Percentiles rank a stretch among this genome's conserved stretches.
phyloP scores from a whole-genome alignment of 257 asterid species.

The Solanum dulcamara region DNA sequence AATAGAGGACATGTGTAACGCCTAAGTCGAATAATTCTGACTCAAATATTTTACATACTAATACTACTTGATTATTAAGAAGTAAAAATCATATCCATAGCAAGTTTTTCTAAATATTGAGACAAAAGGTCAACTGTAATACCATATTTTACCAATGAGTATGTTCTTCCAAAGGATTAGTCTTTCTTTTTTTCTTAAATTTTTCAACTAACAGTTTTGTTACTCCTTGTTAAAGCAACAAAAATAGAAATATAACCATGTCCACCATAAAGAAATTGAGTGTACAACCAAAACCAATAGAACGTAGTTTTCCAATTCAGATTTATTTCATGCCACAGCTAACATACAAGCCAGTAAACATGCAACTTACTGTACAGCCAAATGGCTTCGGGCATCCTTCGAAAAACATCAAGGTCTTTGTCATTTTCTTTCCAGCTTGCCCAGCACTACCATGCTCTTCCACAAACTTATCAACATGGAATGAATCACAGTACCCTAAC shows the following conservation, averaged over 20 bases:
- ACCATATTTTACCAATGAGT: neutral
- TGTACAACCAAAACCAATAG: neutral
- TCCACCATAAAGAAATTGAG: neutral
- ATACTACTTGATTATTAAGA: neutral
- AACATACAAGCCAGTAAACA: neutral
- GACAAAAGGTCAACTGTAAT: neutral
- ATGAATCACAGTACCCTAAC: slow-evolving; percentile 73
- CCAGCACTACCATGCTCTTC: slow-evolving; percentile 80
- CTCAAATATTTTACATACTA: neutral
- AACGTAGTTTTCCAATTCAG: neutral
- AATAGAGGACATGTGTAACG: neutral
- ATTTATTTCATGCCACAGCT: neutral
- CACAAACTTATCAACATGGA: slow-evolving; percentile 58
- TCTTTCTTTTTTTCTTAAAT: neutral
- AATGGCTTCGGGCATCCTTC: slow-evolving; percentile 97
- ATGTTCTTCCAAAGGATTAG: neutral
- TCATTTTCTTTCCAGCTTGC: slow-evolving; percentile 58
- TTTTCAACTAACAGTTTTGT: neutral
- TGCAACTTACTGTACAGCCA: slow-evolving; percentile 77
- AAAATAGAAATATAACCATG: neutral
- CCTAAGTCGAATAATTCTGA: neutral
- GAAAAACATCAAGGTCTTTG: slow-evolving; percentile 92
- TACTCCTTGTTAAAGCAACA: neutral
- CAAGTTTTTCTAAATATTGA: neutral
- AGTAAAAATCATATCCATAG: neutral